Evolutionary conservation across 805 yeast genomes (phyloP), one percentile per base, ranked within the genome.

Genomic region (Torulaspora quercuum): DNA sequence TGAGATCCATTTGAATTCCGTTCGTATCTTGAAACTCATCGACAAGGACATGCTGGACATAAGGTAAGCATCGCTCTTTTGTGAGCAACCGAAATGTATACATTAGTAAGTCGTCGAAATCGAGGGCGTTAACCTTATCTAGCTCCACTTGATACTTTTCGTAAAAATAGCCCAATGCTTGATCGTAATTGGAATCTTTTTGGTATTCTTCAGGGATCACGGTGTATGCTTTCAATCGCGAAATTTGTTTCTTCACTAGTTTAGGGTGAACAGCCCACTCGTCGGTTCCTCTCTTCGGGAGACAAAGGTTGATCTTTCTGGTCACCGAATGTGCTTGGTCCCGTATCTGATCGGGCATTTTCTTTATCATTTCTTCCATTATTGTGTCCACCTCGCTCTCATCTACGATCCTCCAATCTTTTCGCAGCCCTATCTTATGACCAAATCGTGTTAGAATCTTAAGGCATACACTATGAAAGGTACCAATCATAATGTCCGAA

Each of bases 21-120:
- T 83, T 86, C 0, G 97, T 88, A 51, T 92, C 98, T 63, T 90
- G 97, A 52, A 88, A 90, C 61, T 90, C 98, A 62, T 90, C 98
- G 5, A 92, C 86, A 12, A 90, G 65, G 0, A 88, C 87, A 50
- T 87, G 92, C 44, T 75, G 65, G 3, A 82, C 61, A 33, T 65
- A 61, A 3, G 66, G 65, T 17, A 79, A 60, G 17, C 76, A 72
- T 0, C 73, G 64, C 21, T 53, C 50, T 19, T 58, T 46, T 0
- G 62, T 43, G 9, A 89, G 53, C 7, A 89, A 63, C 10, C 64
- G 59, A 41, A 67, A 64, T 14, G 87, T 71, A 27, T 65, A 59
- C 27, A 85, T 52, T 19, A 92, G 64, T 35, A 92, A 68, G 54
- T 88, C 96, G 55, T 90, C 97, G 59, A 87, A 90, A 59, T 89